A percentile compares a stretch with the other conserved stretches of the same genome.
Evolutionary conservation across 1,139 yeast species (phyloP).

Genomic region (Pneumocystis wakefieldiae): DNA sequence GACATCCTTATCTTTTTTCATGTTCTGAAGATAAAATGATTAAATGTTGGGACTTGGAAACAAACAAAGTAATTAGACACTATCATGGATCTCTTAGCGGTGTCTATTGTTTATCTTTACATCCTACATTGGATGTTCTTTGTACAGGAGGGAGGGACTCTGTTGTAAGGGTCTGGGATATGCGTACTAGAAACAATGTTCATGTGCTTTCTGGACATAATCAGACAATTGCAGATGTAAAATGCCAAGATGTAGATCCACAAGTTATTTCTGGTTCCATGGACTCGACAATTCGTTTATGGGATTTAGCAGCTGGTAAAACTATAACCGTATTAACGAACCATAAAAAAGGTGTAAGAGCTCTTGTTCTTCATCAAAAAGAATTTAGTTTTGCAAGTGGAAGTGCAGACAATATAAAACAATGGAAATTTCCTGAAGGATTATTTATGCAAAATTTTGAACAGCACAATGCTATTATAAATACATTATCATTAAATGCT

Average conservation of each 20-base stretch:
- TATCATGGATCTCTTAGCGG: conserved; percentile 93
- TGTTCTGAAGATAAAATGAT: conserved; percentile 90
- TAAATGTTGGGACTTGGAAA: conserved; percentile 94
- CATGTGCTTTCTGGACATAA: conserved; percentile 74
- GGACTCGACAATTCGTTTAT: conserved; percentile 71
- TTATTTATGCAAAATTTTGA: conserved; percentile 43
- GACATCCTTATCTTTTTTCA: conserved; percentile 77
- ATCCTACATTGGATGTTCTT: conserved; percentile 75
- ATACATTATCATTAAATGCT: conserved; percentile 51
- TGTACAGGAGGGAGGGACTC: conserved; percentile 86
- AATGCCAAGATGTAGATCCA: conserved; percentile 60
- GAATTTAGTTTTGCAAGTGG: conserved; percentile 72
- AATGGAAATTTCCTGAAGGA: conserved; percentile 76
- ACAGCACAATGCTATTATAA: conserved; percentile 41
- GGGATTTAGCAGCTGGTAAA: conserved; percentile 71
- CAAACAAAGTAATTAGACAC: conserved; percentile 64
- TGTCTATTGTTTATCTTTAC: conserved; percentile 66
- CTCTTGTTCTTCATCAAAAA: conserved; percentile 51
- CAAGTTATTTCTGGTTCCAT: conserved; percentile 71
- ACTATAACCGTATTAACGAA: conserved; percentile 54
- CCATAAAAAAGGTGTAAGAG: conserved; percentile 69
- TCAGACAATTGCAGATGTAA: conserved; percentile 55
- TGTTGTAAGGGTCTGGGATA: conserved; percentile 84
- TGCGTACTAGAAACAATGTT: conserved; percentile 60
- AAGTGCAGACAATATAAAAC: conserved; percentile 62